Percentiles rank a stretch among this genome's conserved stretches.
Evolutionary conservation across 2,329 filamentous ascomycete genomes (phyloP).

Genomic region (Raffaelea deltoideospora): DNA sequence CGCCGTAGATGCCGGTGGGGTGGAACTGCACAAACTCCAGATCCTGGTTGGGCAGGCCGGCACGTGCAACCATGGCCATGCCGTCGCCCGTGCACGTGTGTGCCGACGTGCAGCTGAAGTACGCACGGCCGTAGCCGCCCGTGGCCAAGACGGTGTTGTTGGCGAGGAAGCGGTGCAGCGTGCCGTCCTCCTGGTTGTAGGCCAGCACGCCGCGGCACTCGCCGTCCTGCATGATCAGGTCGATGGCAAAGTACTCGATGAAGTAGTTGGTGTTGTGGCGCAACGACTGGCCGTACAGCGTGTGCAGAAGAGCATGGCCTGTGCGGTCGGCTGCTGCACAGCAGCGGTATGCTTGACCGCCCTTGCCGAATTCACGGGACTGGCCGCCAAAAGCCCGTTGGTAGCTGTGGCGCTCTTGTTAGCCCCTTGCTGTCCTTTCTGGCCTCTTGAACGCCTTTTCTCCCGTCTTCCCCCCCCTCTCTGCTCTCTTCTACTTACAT

Average conservation of each 20-base stretch:
- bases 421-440: too few relatives aligned
- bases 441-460: too few relatives aligned
- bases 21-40: constrained; percentile 99
- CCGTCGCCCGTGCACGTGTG: constrained; percentile 98
- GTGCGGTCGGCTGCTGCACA: constrained; percentile 93
- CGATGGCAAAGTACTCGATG: constrained; percentile 96
- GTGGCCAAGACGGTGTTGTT: constrained; percentile 96
- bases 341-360: constrained; percentile 94
- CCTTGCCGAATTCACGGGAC: constrained; percentile 88
- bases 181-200: constrained; percentile 98
- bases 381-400: constrained; percentile 98
- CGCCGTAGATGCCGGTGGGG: constrained; percentile 96
- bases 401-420: constrained; percentile 40
- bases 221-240: constrained; percentile 94
- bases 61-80: constrained; percentile 98
- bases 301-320: constrained; percentile 94
- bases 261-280: constrained; percentile 99
- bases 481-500: constrained; percentile 42
- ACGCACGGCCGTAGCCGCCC: constrained; percentile 92
- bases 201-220: constrained; percentile 93
- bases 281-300: constrained; percentile 92
- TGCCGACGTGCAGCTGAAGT: constrained; percentile 95
- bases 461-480: background rate
- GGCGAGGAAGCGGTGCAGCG: constrained; percentile 88
- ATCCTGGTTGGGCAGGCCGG: constrained; percentile 96